Evolutionary conservation across 805 yeast species (phyloP), one percentile per base, ranked within the genome.

Genomic region (Yamadazyma endophytica): DNA sequence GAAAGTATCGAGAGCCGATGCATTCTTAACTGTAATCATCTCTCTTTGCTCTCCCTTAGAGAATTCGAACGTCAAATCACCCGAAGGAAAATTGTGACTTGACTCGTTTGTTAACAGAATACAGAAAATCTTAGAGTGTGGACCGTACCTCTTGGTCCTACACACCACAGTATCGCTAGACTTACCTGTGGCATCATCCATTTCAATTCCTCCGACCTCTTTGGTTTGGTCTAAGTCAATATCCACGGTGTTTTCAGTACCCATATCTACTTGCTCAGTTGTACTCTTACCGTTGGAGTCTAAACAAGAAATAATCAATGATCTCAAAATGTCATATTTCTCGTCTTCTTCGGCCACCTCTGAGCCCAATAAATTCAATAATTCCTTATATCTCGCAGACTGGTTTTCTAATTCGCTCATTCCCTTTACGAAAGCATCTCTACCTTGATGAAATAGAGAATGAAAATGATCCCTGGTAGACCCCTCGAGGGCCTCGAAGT

Each of bases 61-160:
- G 35, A 58, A 56, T 31, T 50, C 58, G 36, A 59, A 57, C 9
- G 37, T 47, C 17, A 58, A 45, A 19, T 48, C 49, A 3, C 62
- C 61, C 11, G 61, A 58, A 14, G 41, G 35, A 27, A 59, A 55
- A 6, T 28, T 19, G 23, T 34, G 40, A 4, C 32, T 21, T 4
- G 61, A 47, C 15, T 39, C 38, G 33, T 58, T 58, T 12, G 36
- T 36, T 38, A 58, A 46, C 29, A 40, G 43, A 21, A 58, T 29
- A 2, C 56, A 49, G 21, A 52, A 43, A 7, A 51, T 39, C 19
- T 40, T 43, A 3, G 53, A 42, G 17, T 46, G 37, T 15, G 36
- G 38, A 5, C 43, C 41, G 18, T 33, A 33, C 16, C 42, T 42
- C 31, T 50, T 53, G 6, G 37, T 27, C 17, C 18, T 32, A 16